These are phyloP conservation scores for Poronia punctata DNA, from an alignment of 495 filamentous ascomycete species.

Conservation along the genomic window DNA sequence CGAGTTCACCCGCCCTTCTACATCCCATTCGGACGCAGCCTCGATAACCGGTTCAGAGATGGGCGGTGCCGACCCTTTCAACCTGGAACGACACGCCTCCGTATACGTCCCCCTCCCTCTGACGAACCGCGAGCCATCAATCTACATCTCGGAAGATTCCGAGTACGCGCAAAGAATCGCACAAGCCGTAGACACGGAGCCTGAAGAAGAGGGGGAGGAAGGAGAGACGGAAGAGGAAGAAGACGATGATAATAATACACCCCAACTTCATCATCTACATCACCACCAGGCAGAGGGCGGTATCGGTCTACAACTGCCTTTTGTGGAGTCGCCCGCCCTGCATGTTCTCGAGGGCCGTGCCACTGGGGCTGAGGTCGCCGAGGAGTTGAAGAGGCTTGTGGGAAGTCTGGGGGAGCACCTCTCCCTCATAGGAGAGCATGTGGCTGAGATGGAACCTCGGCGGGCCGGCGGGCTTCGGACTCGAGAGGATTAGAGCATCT, in stretches of 20 bases:
- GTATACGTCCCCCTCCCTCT: conserved; percentile 34
- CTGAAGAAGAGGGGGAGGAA: conserved; percentile 3
- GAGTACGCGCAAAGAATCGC: conserved; percentile 19
- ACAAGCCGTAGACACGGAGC: conserved; percentile 1
- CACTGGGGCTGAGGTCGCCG: conserved; percentile 40
- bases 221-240: conserved; percentile 9
- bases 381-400: conserved; percentile 48
- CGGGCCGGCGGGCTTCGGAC: conserved; percentile 4
- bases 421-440: conserved; percentile 21
- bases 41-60: conserved; percentile 41
- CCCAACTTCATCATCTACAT: conserved; percentile 4
- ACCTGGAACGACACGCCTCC: conserved; percentile 47
- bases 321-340: conserved; percentile 37
- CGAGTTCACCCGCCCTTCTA: conserved; percentile 41
- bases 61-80: conserved; percentile 44
- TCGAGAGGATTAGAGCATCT: conserved; percentile 1
- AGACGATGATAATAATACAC: conserved; percentile 2
- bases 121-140: conserved; percentile 39
- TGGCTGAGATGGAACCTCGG: conserved; percentile 21
- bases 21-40: conserved; percentile 46
- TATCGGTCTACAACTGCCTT: conserved; percentile 22
- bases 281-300: conserved; percentile 3
- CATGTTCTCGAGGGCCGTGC: conserved; percentile 48
- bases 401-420: conserved; percentile 43
- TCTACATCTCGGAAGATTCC: conserved; percentile 46